A percentile compares a stretch with the other conserved stretches of the same genome.
Evolutionary conservation across 192 early-diverging fungal species (phyloP).

Genomic region (Umbelopsis sp.): DNA sequence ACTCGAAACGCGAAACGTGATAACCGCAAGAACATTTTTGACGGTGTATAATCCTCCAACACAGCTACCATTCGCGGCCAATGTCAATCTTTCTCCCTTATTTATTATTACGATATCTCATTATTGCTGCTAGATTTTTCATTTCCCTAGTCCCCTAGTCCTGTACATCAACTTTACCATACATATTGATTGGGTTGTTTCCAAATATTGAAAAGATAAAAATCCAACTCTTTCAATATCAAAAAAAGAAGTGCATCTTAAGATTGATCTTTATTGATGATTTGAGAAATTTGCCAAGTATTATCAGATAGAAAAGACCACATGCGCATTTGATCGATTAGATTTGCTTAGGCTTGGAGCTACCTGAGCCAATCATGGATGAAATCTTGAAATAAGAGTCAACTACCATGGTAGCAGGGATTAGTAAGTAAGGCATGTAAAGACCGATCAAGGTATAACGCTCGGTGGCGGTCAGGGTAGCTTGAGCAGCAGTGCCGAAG

Average conservation of each 20-base stretch:
- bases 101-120: not conserved
- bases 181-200: not conserved
- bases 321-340: not conserved
- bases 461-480: slow-evolving; percentile 46
- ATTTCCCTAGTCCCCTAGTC: not conserved
- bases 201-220: no score
- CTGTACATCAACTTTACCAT: not conserved
- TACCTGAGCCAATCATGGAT: not conserved
- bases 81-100: not conserved
- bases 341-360: not conserved
- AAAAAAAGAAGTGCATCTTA: no score
- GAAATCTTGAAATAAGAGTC: slow-evolving; percentile 34
- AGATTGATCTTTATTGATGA: no score
- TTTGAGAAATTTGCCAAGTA: no score
- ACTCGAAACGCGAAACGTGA: not conserved
- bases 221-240: no score
- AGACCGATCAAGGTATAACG: slow-evolving; percentile 47
- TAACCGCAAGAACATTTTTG: slow-evolving; percentile 6
- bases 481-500: slow-evolving; percentile 38
- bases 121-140: not conserved
- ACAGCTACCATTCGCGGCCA: not conserved
- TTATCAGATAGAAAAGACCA: no score
- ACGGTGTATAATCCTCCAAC: slow-evolving; percentile 4
- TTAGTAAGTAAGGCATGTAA: slow-evolving; percentile 71
- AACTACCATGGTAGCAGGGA: slow-evolving; percentile 62